Evolutionary conservation across 2,329 filamentous ascomycete species (phyloP).

Genomic region (Aspergillus melleus): DNA sequence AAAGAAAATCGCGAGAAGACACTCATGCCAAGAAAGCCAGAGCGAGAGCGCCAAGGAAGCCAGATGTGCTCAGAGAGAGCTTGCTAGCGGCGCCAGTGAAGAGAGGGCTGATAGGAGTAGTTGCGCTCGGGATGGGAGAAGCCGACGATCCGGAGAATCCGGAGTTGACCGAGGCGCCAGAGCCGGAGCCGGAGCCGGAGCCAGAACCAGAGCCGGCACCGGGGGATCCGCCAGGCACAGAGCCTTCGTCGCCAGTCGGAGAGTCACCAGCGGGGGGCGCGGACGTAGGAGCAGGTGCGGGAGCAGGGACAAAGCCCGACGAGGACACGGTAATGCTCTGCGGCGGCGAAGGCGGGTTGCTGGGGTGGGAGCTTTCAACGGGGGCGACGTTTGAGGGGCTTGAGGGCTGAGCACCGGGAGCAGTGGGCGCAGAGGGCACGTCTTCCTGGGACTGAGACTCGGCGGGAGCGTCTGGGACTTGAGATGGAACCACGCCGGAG

Average conservation of each 20-base stretch:
- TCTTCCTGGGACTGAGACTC: background rate
- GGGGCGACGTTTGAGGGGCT: background rate
- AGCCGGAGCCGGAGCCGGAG: background rate
- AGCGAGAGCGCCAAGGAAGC: constrained; percentile 17
- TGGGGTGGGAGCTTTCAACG: background rate
- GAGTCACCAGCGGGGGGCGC: background rate
- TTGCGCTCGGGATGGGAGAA: constrained; percentile 9
- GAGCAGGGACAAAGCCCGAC: background rate
- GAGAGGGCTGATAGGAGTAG: constrained; percentile 17
- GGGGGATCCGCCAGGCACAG: background rate
- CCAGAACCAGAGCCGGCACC: background rate
- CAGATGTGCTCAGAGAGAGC: constrained; percentile 15
- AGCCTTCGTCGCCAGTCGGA: background rate
- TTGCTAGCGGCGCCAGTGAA: constrained; percentile 26
- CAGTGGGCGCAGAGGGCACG: background rate
- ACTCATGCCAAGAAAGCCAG: constrained; percentile 17
- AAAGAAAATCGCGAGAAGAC: background rate
- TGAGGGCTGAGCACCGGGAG: background rate
- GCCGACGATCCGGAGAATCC: constrained; percentile 3
- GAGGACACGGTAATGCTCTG: background rate
- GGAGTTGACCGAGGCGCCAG: background rate
- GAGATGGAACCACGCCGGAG: background rate
- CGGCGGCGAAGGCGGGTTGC: background rate
- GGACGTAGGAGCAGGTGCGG: background rate
- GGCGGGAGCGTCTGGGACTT: background rate